phyloP scores from a whole-genome alignment of 2,329 filamentous ascomycete genomes.

The Epichloe typhina region DNA sequence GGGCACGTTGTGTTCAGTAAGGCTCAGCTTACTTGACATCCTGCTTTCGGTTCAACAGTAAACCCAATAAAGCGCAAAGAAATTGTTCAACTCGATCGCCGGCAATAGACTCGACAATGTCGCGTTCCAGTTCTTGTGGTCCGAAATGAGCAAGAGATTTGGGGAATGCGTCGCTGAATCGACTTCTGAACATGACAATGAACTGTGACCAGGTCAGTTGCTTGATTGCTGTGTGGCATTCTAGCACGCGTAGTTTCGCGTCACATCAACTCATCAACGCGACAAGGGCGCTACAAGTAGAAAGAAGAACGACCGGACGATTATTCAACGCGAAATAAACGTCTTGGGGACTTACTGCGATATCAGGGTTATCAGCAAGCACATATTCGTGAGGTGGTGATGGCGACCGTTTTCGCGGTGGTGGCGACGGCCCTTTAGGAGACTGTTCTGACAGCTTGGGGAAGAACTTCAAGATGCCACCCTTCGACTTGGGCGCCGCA shows the following conservation, averaged over 20 bases:
- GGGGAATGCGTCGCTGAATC: slow-evolving; percentile 81
- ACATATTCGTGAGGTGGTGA: slow-evolving; percentile 87
- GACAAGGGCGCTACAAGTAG: background rate
- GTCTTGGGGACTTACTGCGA: slow-evolving; percentile 61
- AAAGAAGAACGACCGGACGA: background rate
- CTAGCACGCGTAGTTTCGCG: slow-evolving; percentile 41
- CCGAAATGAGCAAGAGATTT: slow-evolving; percentile 81
- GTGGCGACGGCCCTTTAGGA: slow-evolving; percentile 48
- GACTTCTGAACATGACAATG: slow-evolving; percentile 93
- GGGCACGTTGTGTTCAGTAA: background rate
- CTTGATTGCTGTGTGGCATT: background rate
- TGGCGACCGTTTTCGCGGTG: slow-evolving; percentile 64
- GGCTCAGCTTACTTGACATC: slow-evolving; percentile 76
- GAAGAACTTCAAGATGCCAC: slow-evolving; percentile 56
- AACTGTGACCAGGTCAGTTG: slow-evolving; percentile 46
- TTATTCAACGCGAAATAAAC: background rate
- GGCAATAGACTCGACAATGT: slow-evolving; percentile 63
- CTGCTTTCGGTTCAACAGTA: slow-evolving; percentile 94
- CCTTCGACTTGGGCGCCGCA: slow-evolving; percentile 32
- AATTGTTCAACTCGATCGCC: slow-evolving; percentile 79
- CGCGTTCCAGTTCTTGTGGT: slow-evolving; percentile 86
- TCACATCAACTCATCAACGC: slow-evolving; percentile 22
- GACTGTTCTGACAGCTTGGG: slow-evolving; percentile 39
- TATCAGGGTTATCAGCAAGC: slow-evolving; percentile 79
- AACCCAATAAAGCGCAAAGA: slow-evolving; percentile 73